Evolutionary conservation across 176 grass and related monocot species (phyloP), one percentile per base, ranked within the genome.

Genomic region (Oryza brachyantha): DNA sequence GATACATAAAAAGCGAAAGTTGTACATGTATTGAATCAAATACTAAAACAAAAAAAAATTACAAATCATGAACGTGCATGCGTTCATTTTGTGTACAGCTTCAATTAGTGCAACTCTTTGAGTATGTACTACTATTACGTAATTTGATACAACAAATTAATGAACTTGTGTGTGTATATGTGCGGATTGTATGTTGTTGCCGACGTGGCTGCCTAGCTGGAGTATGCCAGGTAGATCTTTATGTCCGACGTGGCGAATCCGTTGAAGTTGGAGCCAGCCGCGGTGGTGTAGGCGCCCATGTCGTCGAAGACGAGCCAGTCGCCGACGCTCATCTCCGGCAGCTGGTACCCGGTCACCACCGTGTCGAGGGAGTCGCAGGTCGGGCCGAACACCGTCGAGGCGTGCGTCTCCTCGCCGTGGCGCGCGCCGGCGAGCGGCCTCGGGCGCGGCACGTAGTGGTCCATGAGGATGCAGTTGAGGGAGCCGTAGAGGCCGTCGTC

Each of bases 401-500:
- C 40, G 80, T 79, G 22, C 17, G 79, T 78, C 37, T 66, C 16
- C 7, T 68, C 38, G 28, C 74, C 74, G 10, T 9, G 7, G n/a
- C 26, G 17, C 13, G 32, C 13, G 13, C 2, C 19, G 1, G 17
- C 68, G 1, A 83, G 66, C 50, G 80, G 61, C 74, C 69, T 88
- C 37, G 80, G 80, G 0, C 36, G 70, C 8, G 81, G 86, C 54
- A 80, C 63, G 76, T 83, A 68, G 37, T 55, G 19, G 70, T 79
- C 84, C 71, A 86, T 54, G 63, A 75, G 2, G 68, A 85, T 60
- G 71, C 77, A 86, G 38, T 70, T 86, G 22, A 81, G 84, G 11
- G 84, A 81, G 50, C 84, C 84, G 72, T 86, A 86, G 64, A 86
- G 10, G 17, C 78, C 84, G 64, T 86, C 84, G 78, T 86, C 84